phyloP scores from a whole-genome alignment of 140 eudicot genomes.

The Oenanthe javanica region DNA sequence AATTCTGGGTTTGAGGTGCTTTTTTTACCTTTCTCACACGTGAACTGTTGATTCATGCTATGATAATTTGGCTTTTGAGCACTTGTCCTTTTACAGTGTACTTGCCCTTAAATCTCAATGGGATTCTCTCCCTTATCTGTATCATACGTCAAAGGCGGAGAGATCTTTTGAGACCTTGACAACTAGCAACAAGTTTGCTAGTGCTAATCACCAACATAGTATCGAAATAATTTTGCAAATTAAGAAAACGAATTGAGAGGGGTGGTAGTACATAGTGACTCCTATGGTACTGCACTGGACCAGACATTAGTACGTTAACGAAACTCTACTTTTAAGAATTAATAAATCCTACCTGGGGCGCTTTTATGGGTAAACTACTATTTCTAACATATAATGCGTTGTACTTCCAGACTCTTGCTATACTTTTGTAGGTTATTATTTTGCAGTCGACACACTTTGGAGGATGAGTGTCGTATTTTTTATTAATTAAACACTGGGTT shows the following conservation, averaged over 20 bases:
- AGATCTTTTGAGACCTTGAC: background rate
- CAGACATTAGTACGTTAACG: background rate
- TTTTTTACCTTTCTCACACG: background rate
- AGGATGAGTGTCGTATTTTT: background rate
- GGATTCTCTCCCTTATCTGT: background rate
- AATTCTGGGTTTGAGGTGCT: slow-evolving; percentile 84
- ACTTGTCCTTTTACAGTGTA: background rate
- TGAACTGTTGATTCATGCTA: background rate
- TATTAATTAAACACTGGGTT: background rate
- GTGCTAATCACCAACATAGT: background rate
- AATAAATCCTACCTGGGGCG: background rate
- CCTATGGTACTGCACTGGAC: background rate
- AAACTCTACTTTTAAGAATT: background rate
- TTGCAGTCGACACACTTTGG: background rate
- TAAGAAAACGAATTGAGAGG: background rate
- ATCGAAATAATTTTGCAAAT: background rate
- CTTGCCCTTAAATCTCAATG: background rate
- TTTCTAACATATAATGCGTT: background rate
- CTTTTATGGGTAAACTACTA: background rate
- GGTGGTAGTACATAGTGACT: background rate
- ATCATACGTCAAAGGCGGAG: background rate
- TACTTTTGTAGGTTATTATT: background rate
- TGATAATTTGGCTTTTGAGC: background rate
- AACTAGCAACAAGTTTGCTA: background rate
- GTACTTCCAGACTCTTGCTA: background rate